Evolutionary conservation across 768 basidiomycete genomes (phyloP).

Genomic region (Strobilomyces confusus): DNA sequence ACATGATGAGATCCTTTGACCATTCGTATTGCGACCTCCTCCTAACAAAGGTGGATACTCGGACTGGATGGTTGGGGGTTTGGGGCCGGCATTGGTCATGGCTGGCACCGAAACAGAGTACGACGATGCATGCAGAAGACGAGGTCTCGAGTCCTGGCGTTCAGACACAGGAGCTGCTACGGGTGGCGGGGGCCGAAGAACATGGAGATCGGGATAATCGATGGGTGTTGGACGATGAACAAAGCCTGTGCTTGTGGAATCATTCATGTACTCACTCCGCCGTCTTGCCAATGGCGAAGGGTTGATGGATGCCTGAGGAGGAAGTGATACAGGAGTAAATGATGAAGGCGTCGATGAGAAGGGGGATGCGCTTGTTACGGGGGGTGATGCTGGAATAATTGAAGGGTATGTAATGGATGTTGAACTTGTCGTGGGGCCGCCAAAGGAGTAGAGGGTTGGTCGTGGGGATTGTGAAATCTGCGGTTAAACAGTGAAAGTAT

Average conservation of each 20-base stretch:
- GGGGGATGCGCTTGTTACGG: conserved; percentile 35
- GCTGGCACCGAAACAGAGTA: conserved; percentile 25
- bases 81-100: conserved; percentile 37
- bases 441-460: conserved; percentile 33
- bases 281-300: conserved; percentile 71
- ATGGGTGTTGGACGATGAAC: conserved; percentile 47
- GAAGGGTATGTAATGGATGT: conserved; percentile 52
- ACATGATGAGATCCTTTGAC: conserved; percentile 75
- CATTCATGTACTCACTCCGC: conserved; percentile 75
- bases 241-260: conserved; percentile 53
- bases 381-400: conserved; percentile 38
- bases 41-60: conserved; percentile 82
- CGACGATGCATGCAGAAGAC: conserved; percentile 39
- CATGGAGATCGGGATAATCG: conserved; percentile 76
- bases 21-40: conserved; percentile 71
- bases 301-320: conserved; percentile 84
- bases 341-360: conserved; percentile 37
- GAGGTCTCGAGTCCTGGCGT: conserved; percentile 70
- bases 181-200: conserved; percentile 75
- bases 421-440: conserved; percentile 36
- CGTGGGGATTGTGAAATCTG: conserved; percentile 36
- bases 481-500: conserved; percentile 9
- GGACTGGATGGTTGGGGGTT: conserved; percentile 63
- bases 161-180: conserved; percentile 68
- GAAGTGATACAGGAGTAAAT: conserved; percentile 50